A percentile compares a stretch with the other conserved stretches of the same genome.
These are phyloP conservation scores for Ichthyophthirius multifiliis DNA, from an alignment of 169 alveolate genomes.

Conservation along the genomic window DNA sequence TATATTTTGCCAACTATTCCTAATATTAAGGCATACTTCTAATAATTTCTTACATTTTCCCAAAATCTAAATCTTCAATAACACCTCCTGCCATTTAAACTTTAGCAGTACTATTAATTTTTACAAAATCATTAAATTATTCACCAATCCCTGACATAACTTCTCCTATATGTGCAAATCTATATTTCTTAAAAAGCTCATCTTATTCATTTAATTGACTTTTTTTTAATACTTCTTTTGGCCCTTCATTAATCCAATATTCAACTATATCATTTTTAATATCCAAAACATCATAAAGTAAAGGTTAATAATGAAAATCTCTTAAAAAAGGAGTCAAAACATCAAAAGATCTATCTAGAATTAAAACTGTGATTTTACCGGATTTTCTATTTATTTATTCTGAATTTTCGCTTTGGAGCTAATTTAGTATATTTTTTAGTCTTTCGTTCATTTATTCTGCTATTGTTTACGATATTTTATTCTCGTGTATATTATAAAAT, in stretches of 20 bases:
- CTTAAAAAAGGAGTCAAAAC: slow-evolving; percentile 23
- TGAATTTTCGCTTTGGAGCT: slow-evolving; percentile 6
- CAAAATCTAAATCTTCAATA: slow-evolving; percentile 26
- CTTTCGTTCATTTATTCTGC: slow-evolving; percentile 11
- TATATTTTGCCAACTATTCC: slow-evolving; percentile 26
- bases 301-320: slow-evolving; percentile 40
- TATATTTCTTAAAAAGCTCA: slow-evolving; percentile 34
- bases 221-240: slow-evolving; percentile 4
- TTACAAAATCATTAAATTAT: slow-evolving; percentile 24
- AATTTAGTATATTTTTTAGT: neutral
- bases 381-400: slow-evolving; percentile 28
- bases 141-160: slow-evolving; percentile 29
- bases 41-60: slow-evolving; percentile 31
- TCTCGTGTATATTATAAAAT: slow-evolving; percentile 8
- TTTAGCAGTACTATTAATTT: slow-evolving; percentile 37
- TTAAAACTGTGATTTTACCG: slow-evolving; percentile 31
- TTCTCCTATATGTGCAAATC: slow-evolving; percentile 34
- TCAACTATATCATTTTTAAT: slow-evolving; percentile 24
- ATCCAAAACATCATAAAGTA: slow-evolving; percentile 38
- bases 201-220: slow-evolving; percentile 10
- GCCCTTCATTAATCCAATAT: neutral
- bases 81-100: slow-evolving; percentile 26
- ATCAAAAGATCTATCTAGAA: slow-evolving; percentile 31
- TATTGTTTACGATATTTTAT: slow-evolving; percentile 11
- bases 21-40: slow-evolving; percentile 32